phyloP scores from a whole-genome alignment of 176 grass and related monocot genomes.

The Zea mays region DNA sequence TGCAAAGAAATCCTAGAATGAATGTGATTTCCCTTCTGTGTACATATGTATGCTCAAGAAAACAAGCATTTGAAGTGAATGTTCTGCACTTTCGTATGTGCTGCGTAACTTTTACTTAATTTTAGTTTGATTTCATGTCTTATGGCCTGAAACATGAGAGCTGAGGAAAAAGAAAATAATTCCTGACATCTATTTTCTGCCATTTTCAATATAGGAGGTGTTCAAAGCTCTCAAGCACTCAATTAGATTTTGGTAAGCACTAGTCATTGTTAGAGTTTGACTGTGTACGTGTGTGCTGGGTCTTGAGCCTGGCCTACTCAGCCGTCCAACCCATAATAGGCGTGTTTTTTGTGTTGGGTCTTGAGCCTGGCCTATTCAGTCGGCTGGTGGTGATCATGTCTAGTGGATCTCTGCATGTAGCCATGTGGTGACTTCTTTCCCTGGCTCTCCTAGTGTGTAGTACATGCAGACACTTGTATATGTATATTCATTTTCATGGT shows the following conservation, averaged over 20 bases:
- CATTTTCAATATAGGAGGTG: neutral
- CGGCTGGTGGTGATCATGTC: too few relatives aligned
- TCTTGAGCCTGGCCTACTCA: too few relatives aligned
- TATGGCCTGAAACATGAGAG: neutral
- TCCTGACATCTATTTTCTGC: neutral
- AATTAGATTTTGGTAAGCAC: neutral
- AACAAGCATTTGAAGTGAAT: neutral
- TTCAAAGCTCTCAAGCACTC: neutral
- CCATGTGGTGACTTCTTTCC: too few relatives aligned
- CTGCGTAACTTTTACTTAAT: neutral
- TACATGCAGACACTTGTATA: too few relatives aligned
- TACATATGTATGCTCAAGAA: neutral
- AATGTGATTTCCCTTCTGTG: neutral
- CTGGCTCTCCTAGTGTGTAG: too few relatives aligned
- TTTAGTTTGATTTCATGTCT: neutral
- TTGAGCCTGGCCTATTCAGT: too few relatives aligned
- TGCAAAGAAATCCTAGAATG: neutral
- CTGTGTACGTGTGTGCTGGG: too few relatives aligned
- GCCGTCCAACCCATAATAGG: neutral
- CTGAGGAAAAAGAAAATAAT: neutral
- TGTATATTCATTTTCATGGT: too few relatives aligned
- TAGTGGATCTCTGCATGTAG: too few relatives aligned
- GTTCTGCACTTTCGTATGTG: neutral
- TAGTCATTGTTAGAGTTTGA: too few relatives aligned
- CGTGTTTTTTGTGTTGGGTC: too few relatives aligned